Evolutionary conservation across 2,329 filamentous ascomycete species (phyloP), one percentile per base, ranked within the genome.

Genomic region (Pyrenochaeta sp.): DNA sequence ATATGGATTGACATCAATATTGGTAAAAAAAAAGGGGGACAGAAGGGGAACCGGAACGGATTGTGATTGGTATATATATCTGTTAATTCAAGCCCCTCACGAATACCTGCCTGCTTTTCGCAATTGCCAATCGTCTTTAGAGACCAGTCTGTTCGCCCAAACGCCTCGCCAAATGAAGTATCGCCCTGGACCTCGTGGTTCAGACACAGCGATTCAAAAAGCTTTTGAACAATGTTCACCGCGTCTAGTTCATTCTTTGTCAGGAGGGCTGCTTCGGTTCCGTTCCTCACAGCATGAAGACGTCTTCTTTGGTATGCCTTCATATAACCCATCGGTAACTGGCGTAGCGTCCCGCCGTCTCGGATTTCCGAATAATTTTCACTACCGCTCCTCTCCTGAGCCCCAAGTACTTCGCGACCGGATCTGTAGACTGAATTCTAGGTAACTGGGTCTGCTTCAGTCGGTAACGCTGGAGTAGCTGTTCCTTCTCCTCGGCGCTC

Each of bases 401-500:
- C 12, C 95, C 95, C 54, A 97, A 82, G 78, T 98, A 99, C 71
- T 91, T 89, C 27, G 95, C 92, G 51, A 99, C 93, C 2, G 95
- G 95, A 77, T 99, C 95, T 67, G 91, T 91, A 66, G 91, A 87
- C 78, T 97, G 87, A 71, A 99, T 97, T 55, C 95, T 86, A 4
- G 95, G 95, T 74, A 99, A 83, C 82, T 99, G 95, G 9, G 92
- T 97, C 85, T 99, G 95, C 87, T 97, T 98, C 78, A 99, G 81
- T 48, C 95, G 88, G 81, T 99, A 99, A 62, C 95, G 85, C 80
- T 93, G 88, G 59, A 99, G 84, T 72, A 99, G 82, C 37, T 91
- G 90, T 46, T 82, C 81, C 86, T 97, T 97, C 84, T 99, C 95
- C 72, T 96, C 92, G 45, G 88, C 86, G 72, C 92, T 96, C 55